Evolutionary conservation across 306 rosid genomes (phyloP), one percentile per base, ranked within the genome.

Genomic region (Quercus gilva): DNA sequence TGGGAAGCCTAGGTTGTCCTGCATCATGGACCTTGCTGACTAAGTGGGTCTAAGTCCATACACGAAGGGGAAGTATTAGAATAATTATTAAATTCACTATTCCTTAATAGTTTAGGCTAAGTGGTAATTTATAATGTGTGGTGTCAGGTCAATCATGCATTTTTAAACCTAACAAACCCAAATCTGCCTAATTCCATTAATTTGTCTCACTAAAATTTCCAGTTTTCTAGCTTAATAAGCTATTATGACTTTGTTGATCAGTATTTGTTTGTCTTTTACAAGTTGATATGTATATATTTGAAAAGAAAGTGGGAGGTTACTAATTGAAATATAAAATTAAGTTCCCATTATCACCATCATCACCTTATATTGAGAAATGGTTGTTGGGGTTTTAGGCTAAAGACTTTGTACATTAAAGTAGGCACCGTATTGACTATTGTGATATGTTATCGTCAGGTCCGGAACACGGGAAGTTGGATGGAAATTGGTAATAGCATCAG

Each of bases 401-500:
- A 28, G 33, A 60, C 35, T 8, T 59, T 79, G 65, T 57, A 57
- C 55, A 52, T 68, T 55, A 69, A 15, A 45, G 12, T 11, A 70
- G 35, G 75, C 35, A 69, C 70, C 59, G 3, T 57, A 19, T 76
- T 82, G 37, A 75, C 57, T 23, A 10, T 51, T 70, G 52, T 78
- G 49, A 76, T 77, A 59, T 49, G 11, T 41, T 2, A 41, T 41
- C 78, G 10, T 72, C 89, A 93, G 97, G 98, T 93, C 65, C 85
- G 88, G 71, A 93, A 93, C 83, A 93, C 86, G 0, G 98, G 98
- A 86, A 93, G 97, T 79, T 93, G 98, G 97, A 93, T 91, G 98
- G 98, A 93, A 84, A 93, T 93, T 78, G 98, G 98, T 63, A 90
- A 88, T 76, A 93, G 98, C 80, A 93, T 93, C 49, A 90, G 98